Conservation (phyloP, 208 protist species). For the Kentomonas sorsogonicus region DNA sequence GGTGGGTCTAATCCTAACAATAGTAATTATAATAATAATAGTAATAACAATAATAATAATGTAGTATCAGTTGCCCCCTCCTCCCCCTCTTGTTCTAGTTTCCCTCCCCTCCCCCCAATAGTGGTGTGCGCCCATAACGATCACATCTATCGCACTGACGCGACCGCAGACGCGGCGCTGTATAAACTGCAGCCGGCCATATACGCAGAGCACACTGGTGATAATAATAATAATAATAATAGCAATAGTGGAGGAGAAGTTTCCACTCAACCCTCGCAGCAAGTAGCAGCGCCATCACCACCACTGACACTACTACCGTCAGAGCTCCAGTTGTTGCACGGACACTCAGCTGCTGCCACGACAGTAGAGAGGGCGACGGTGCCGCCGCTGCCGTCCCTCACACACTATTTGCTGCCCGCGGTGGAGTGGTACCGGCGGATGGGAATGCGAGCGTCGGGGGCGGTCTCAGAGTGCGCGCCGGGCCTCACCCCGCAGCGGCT, state of each 20-base stretch:
- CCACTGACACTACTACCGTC: too few species aligned
- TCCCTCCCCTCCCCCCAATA: not conserved
- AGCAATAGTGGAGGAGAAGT: too few species aligned
- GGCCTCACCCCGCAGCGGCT: constrained; percentile 50
- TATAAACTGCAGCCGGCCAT: too few species aligned
- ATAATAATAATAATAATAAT: too few species aligned
- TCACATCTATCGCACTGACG: constrained; percentile 1
- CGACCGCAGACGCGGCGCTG: too few species aligned
- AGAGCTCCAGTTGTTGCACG: too few species aligned
- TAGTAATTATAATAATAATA: constrained; percentile 1
- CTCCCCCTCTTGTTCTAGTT: not conserved
- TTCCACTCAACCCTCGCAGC: too few species aligned
- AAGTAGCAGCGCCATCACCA: too few species aligned
- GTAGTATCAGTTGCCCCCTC: not conserved
- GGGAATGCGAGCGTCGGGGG: constrained; percentile 43
- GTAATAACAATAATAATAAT: not conserved
- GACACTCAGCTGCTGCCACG: too few species aligned
- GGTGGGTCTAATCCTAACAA: not conserved
- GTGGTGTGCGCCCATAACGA: not conserved
- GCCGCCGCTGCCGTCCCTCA: constrained; percentile 15
- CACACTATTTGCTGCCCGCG: constrained; percentile 18
- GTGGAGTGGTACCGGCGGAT: constrained; percentile 37
- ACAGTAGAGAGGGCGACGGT: too few species aligned
- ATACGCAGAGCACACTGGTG: too few species aligned
- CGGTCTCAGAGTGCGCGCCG: constrained; percentile 23